phyloP scores from a whole-genome alignment of 164 flowering plant genomes.

The Echeveria elegans region DNA sequence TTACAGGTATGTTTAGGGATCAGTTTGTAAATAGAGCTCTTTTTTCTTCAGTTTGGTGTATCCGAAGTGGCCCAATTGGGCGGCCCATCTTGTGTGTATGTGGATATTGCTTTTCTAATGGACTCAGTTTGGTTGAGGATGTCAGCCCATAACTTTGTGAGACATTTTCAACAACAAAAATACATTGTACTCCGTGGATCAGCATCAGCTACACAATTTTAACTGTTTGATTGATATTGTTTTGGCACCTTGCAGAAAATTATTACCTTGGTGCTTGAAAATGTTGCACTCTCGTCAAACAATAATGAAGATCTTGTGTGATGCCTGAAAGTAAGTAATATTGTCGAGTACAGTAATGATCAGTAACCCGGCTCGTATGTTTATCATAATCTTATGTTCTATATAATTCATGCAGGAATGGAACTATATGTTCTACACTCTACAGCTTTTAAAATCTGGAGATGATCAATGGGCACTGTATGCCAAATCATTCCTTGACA shows the following conservation, averaged over 20 bases:
- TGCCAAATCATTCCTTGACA: slow-evolving; percentile 93
- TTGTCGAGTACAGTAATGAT: not conserved
- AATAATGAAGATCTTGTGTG: slow-evolving; percentile 89
- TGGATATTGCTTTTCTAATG: too few relatives aligned
- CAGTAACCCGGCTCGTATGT: not conserved
- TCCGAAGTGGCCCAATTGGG: too few relatives aligned
- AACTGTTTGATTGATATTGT: slow-evolving; percentile 10
- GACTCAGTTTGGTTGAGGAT: too few relatives aligned
- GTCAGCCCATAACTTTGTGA: too few relatives aligned
- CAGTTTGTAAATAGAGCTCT: too few relatives aligned
- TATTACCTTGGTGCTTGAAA: slow-evolving; percentile 73
- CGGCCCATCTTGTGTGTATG: too few relatives aligned
- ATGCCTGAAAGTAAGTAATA: slow-evolving; percentile 74
- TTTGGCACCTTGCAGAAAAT: slow-evolving; percentile 57
- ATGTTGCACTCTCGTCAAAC: slow-evolving; percentile 77
- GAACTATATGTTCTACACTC: slow-evolving; percentile 58
- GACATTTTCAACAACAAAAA: too few relatives aligned
- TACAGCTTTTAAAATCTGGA: slow-evolving; percentile 42
- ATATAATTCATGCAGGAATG: slow-evolving; percentile 54
- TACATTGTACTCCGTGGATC: too few relatives aligned
- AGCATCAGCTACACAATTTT: too few relatives aligned
- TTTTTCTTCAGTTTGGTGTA: too few relatives aligned
- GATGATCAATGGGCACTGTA: slow-evolving; percentile 71
- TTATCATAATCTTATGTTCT: slow-evolving; percentile 4
- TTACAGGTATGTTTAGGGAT: too few relatives aligned